phyloP scores from a whole-genome alignment of 495 filamentous ascomycete genomes.

The Penicillium steckii region DNA sequence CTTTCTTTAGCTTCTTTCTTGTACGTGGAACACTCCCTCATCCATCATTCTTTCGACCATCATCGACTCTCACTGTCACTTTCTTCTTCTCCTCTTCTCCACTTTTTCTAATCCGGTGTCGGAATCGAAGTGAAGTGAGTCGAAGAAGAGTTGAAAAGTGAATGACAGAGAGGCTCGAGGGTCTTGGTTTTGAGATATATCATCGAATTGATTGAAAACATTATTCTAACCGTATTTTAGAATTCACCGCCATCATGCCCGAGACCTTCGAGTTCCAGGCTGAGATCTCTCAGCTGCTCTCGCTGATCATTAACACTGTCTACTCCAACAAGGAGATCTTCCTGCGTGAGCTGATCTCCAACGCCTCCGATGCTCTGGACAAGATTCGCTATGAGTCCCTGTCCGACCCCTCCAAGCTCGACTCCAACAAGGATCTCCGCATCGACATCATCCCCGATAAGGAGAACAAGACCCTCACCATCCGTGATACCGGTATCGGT shows the following conservation, averaged over 20 bases:
- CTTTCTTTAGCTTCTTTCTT: slow-evolving; percentile 9
- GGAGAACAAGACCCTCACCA: slow-evolving; percentile 94
- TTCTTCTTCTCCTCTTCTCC: background rate
- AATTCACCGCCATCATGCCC: slow-evolving; percentile 64
- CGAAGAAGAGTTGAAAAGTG: no score
- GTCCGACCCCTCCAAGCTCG: slow-evolving; percentile 95
- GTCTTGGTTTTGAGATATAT: no score
- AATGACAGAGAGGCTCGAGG: background rate
- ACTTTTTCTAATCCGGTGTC: no score
- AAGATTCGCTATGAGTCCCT: slow-evolving; percentile 99
- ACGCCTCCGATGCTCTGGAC: slow-evolving; percentile 97
- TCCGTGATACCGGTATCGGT: slow-evolving; percentile 97
- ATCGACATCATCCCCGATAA: slow-evolving; percentile 98
- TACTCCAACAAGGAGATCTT: slow-evolving; percentile 99
- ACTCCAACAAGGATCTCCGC: slow-evolving; percentile 92
- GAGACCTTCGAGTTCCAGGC: slow-evolving; percentile 99
- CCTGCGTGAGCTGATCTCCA: slow-evolving; percentile 95
- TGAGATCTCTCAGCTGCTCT: slow-evolving; percentile 99
- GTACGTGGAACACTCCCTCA: slow-evolving; percentile 7
- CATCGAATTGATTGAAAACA: no score
- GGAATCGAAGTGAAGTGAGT: no score
- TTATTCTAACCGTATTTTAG: background rate
- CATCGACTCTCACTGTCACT: slow-evolving; percentile 2
- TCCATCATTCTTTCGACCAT: background rate
- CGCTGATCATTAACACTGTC: slow-evolving; percentile 99